These are phyloP conservation scores for Termitomyces sp. DNA, from an alignment of 768 basidiomycete species.

Conservation along the genomic window DNA sequence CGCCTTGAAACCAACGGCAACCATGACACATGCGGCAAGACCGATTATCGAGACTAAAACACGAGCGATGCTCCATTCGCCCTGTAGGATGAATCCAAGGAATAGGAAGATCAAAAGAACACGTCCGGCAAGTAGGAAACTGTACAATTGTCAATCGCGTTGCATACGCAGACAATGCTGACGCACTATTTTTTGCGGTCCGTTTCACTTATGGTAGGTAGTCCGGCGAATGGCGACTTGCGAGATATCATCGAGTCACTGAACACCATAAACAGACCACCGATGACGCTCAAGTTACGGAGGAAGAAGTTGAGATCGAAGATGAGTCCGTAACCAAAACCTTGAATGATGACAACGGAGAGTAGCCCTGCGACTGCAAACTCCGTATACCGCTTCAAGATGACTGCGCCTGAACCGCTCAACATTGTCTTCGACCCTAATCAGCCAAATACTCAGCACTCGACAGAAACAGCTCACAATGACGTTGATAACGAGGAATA, in stretches of 20 bases:
- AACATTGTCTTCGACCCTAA: conserved; percentile 72
- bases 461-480: conserved; percentile 54
- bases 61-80: conserved; percentile 83
- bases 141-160: conserved; percentile 24
- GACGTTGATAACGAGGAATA: conserved; percentile 91
- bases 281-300: conserved; percentile 95
- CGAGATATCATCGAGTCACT: conserved; percentile 89
- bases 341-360: conserved; percentile 89
- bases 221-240: conserved; percentile 86
- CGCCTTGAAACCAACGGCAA: conserved; percentile 98
- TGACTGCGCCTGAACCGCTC: conserved; percentile 77
- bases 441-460: neutral
- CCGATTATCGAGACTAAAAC: conserved; percentile 88
- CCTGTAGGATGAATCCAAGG: conserved; percentile 95
- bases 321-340: conserved; percentile 97
- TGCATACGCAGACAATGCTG: neutral
- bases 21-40: conserved; percentile 90
- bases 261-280: conserved; percentile 98
- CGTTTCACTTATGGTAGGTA: conserved; percentile 87
- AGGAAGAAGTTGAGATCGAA: conserved; percentile 99
- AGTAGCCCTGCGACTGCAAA: conserved; percentile 88
- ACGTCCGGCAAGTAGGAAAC: conserved; percentile 96
- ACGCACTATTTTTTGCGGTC: conserved; percentile 97
- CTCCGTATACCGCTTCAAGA: conserved; percentile 85
- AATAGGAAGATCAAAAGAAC: conserved; percentile 98